Conservation (phyloP, 495 filamentous ascomycete species). For the Aspergillus asperescens region DNA sequence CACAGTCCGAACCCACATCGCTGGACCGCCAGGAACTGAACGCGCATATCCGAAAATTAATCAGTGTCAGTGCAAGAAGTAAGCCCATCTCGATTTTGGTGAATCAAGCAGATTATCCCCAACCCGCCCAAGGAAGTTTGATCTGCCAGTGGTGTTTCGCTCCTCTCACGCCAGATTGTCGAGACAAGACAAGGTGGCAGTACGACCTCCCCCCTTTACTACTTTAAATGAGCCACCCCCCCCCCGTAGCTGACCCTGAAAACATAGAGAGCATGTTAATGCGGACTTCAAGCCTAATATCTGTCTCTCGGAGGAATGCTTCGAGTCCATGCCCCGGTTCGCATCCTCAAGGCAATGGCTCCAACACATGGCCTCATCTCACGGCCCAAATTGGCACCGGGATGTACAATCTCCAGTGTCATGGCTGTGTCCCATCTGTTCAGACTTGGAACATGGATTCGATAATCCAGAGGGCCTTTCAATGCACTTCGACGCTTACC, state of each 20-base stretch:
- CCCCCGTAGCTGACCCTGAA: neutral
- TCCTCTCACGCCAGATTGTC: neutral
- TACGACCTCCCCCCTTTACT: neutral
- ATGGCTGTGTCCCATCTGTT: constrained; percentile 3
- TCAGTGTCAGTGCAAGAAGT: neutral
- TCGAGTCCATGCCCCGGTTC: neutral
- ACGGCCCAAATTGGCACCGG: neutral
- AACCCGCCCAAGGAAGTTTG: neutral
- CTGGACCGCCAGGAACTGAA: neutral
- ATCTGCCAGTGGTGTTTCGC: constrained; percentile 3
- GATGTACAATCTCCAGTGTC: neutral
- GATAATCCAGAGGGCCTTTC: neutral
- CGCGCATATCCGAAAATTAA: neutral
- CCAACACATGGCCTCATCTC: neutral
- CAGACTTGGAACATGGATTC: neutral
- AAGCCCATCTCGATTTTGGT: neutral
- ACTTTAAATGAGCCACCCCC: neutral
- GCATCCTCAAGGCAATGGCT: neutral
- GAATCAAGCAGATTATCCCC: neutral
- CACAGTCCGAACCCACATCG: constrained; percentile 1
- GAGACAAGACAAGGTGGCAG: neutral
- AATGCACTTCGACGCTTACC: neutral
- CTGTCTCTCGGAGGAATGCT: constrained; percentile 2
- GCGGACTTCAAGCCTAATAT: constrained; percentile 1
- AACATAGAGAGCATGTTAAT: neutral